Percentiles rank a stretch among this genome's conserved stretches.
phyloP scores from a whole-genome alignment of 345 rosid genomes.

The Stellera chamaejasme region DNA sequence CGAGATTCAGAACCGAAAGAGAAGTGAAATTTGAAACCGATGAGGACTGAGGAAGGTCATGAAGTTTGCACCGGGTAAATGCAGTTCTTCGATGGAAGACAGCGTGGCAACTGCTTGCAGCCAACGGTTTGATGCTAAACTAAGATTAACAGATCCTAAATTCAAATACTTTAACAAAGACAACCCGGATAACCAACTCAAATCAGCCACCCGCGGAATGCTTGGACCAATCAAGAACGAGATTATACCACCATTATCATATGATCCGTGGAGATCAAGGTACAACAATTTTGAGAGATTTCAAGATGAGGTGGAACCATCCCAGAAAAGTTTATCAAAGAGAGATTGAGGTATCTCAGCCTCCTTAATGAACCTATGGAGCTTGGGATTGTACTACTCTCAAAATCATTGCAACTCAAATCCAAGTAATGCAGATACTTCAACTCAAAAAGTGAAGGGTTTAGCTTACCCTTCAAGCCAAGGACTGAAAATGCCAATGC shows the following conservation, averaged over 20 bases:
- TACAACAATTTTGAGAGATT: constrained; percentile 15
- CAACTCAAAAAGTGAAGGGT: constrained; percentile 17
- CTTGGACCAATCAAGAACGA: neutral
- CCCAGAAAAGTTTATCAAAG: constrained; percentile 18
- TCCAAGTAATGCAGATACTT: constrained; percentile 15
- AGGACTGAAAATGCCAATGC: too few species aligned
- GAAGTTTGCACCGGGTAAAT: constrained; percentile 15
- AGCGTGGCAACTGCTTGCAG: constrained; percentile 17
- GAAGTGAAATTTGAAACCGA: constrained; percentile 12
- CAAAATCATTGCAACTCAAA: constrained; percentile 19
- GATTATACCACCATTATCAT: neutral
- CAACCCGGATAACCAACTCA: constrained; percentile 1
- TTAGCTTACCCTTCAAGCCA: constrained; percentile 18
- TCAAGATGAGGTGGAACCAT: constrained; percentile 17
- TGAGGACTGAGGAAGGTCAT: constrained; percentile 12
- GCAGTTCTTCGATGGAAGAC: constrained; percentile 26
- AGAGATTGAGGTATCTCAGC: constrained; percentile 23
- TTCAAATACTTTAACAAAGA: constrained; percentile 1
- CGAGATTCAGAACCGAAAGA: constrained; percentile 18
- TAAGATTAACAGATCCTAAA: constrained; percentile 17
- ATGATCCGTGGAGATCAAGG: constrained; percentile 16
- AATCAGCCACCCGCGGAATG: neutral
- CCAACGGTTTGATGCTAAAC: constrained; percentile 18
- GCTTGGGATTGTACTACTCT: constrained; percentile 16
- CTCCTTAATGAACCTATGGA: constrained; percentile 17